Evolutionary conservation across 208 protist genomes (phyloP), one percentile per base, ranked within the genome.

Genomic region (Herpetomonas muscarum): DNA sequence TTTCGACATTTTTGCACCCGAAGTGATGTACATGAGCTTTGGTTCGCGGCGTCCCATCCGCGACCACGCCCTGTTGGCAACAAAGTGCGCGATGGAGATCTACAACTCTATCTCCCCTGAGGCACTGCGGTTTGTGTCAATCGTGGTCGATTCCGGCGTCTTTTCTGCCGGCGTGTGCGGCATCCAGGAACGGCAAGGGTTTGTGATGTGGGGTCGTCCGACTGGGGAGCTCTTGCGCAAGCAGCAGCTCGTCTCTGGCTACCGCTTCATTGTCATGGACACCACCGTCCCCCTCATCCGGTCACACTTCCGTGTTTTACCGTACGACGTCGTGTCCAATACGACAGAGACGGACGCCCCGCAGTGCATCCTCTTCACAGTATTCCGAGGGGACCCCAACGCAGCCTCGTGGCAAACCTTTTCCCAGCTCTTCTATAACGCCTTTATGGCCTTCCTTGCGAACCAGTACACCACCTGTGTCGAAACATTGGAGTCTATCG

Each of bases 11-110:
- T 67, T 79, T 29, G 30, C 46, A 41, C 64, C 78, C 1, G 74
- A 78, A 57, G 54, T 76, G 24, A 44, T 85, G 31, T 64, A 72
- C 53, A 34, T 71, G 28, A 78, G 55, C 31, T 76, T 81, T 53
- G 66, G 73, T 24, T 70, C 59, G 3, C 58, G 64, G 10, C 30
- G 29, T 15, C 28, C 24, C 5, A 56, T 58, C 44, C 56, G 76
- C 31, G 58, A 68, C 36, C 67, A 78, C 30, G 70, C 67, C 1
- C n/a, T 79, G 22, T 26, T 70, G 4, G 74, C 67, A 17, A 79
- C 64, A 0, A 48, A 55, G 13, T 85, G 65, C 25, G 78, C 51
- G 19, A 45, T 75, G 15, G 67, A 77, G 31, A 63, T 80, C 48
- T 64, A 71, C 49, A 45, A 32, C 22, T 54, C 57, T 12, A 49